phyloP scores from a whole-genome alignment of 2,329 filamentous ascomycete species.

The Phaeoacremonium minimum region DNA sequence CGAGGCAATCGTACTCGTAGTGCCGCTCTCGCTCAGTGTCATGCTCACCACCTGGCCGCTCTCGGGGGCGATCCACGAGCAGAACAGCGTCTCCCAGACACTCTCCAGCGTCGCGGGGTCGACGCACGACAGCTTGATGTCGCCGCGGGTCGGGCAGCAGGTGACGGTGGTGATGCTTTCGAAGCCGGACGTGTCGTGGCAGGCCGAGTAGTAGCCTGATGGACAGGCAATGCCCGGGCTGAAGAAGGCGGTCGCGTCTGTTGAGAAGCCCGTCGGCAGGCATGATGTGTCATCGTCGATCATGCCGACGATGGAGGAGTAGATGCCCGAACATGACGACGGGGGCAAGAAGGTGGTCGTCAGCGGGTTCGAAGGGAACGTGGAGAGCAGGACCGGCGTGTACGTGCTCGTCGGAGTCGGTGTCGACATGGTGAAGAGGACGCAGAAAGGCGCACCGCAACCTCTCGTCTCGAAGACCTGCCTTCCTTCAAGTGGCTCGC shows the following conservation, averaged over 20 bases:
- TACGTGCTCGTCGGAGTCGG: constrained; percentile 1
- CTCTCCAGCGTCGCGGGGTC: constrained; percentile 14
- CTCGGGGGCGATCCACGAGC: constrained; percentile 25
- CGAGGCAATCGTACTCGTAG: constrained; percentile 13
- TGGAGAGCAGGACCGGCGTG: constrained; percentile 1
- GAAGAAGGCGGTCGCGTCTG: constrained; percentile 5
- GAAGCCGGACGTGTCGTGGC: constrained; percentile 18
- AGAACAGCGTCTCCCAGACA: constrained; percentile 21
- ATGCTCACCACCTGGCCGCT: constrained; percentile 15
- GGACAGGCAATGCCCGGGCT: constrained; percentile 11
- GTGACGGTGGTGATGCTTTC: constrained; percentile 25
- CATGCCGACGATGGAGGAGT: constrained; percentile 1
- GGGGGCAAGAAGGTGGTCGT: constrained; percentile 7
- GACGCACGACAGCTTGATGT: constrained; percentile 22
- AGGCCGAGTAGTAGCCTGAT: constrained; percentile 19
- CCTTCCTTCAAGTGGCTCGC: too few species aligned
- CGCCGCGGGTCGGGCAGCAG: constrained; percentile 23
- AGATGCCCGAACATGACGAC: constrained; percentile 4
- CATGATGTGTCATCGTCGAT: constrained; percentile 5
- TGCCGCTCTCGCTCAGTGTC: constrained; percentile 16
- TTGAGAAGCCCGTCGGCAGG: constrained; percentile 6
- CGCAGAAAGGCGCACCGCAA: too few species aligned
- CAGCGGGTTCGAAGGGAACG: constrained; percentile 4
- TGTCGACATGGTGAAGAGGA: constrained; percentile 5
- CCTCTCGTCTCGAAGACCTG: too few species aligned